Conservation (phyloP, 2,329 filamentous ascomycete genomes). For the Colletotrichum caudatum region DNA sequence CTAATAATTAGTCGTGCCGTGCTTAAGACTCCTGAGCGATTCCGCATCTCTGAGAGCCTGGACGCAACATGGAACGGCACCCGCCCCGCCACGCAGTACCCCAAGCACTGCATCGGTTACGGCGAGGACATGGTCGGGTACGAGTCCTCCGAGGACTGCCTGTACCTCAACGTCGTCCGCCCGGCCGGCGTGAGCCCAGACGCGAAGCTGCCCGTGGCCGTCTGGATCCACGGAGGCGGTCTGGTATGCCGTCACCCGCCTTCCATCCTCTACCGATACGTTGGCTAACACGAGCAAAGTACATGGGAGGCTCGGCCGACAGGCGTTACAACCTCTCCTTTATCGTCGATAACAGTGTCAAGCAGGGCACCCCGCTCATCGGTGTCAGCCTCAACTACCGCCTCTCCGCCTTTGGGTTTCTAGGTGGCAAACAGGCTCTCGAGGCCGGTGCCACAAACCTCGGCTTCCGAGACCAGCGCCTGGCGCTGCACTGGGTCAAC, state of each 20-base stretch:
- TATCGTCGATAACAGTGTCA: slow-evolving; percentile 62
- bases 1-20: neutral
- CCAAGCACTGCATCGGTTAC: slow-evolving; percentile 63
- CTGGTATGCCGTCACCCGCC: slow-evolving; percentile 33
- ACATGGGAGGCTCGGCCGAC: slow-evolving; percentile 53
- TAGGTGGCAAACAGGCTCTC: slow-evolving; percentile 55
- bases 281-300: slow-evolving; percentile 21
- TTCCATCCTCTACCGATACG: neutral
- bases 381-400: slow-evolving; percentile 64
- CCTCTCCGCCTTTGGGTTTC: slow-evolving; percentile 60
- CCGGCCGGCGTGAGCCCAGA: slow-evolving; percentile 58
- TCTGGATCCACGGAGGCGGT: slow-evolving; percentile 68
- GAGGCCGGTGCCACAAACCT: slow-evolving; percentile 60
- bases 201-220: slow-evolving; percentile 63
- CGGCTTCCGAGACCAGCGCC: slow-evolving; percentile 61
- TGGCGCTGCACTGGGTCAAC: slow-evolving; percentile 61
- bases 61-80: slow-evolving; percentile 58
- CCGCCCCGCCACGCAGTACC: slow-evolving; percentile 58
- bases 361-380: slow-evolving; percentile 61
- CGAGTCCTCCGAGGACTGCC: slow-evolving; percentile 64
- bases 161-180: slow-evolving; percentile 72
- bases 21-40: slow-evolving; percentile 59
- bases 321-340: slow-evolving; percentile 71
- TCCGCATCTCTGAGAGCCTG: slow-evolving; percentile 59
- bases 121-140: slow-evolving; percentile 49